Base-by-base conservation (phyloP, 768 basidiomycete species). In the Lentinula sp. region DNA sequence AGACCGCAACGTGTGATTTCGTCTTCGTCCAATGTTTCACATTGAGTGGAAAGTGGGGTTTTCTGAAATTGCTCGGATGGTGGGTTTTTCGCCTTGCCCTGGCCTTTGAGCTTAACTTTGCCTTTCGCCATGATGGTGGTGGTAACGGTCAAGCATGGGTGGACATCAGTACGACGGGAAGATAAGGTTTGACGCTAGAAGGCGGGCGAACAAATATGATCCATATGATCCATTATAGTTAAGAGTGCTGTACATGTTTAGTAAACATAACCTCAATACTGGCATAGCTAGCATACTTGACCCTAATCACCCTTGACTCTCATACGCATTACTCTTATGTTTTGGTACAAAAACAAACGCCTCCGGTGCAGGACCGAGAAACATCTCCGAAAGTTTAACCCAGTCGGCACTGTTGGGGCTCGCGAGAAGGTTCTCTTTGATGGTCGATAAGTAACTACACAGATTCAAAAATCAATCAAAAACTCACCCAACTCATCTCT, bases 371-470 rank as follows among this genome's bases (percentile, higher is more conserved):
- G 88, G 88, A 0, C 95, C 96, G 28, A 98, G 76, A 76, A 97
- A 97, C 90, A 96, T 95, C 74, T 95, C 93, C 1, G 91, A 90
- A 50, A 99, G 86, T 75, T 86, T 91, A 45, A 95, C 90, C 95
- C 95, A 96, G 69, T 95, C 92, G 42, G 79, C 76, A 69, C 90
- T 88, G 68, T 91, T 82, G 2, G 81, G 78, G 66, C 91, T 93
- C 4, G 92, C 85, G 5, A 96, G 78, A 6, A 96, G 76, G 0
- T 91, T 93, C 79, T 95, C 93, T 94, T 23, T 48, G 48, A 43
- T 3, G 18, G 56, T 2, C 28, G 15, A 67, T 35, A 32, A 57
- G 49, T 20, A 55, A 46, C 55, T 20, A 43, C 33, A 7, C 54
- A 18, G 43, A 33, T 7, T 39, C 13, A 48, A 55, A 51, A 53